Evolutionary conservation across 257 asterid species (phyloP).

Genomic region (Solanum acaule): DNA sequence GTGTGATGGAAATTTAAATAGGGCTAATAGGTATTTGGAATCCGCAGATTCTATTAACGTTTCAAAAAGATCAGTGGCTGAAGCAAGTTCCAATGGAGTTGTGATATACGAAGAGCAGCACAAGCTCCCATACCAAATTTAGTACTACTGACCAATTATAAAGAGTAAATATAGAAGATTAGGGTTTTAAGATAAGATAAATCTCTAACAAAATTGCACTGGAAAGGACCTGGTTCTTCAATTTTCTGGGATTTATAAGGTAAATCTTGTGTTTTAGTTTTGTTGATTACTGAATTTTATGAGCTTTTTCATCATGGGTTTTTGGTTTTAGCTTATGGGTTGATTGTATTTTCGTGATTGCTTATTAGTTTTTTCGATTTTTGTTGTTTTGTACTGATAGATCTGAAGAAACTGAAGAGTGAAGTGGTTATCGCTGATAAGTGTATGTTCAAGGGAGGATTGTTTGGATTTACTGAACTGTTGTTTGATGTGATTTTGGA

Average conservation of each 20-base stretch:
- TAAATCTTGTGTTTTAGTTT: background rate
- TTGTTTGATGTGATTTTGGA: conserved; percentile 55
- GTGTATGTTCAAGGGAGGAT: conserved; percentile 2
- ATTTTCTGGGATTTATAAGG: background rate
- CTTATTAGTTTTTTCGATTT: background rate
- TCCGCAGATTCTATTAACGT: background rate
- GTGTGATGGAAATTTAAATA: background rate
- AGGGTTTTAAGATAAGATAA: background rate
- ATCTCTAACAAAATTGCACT: background rate
- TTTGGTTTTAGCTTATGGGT: background rate
- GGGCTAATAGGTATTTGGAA: background rate
- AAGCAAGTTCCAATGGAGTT: background rate
- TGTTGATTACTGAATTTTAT: background rate
- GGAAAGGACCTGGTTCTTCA: background rate
- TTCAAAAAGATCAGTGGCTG: background rate
- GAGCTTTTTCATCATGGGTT: background rate
- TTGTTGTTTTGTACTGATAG: conserved; percentile 29
- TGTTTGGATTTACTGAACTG: conserved; percentile 6
- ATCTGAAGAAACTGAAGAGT: conserved; percentile 66
- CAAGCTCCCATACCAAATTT: background rate
- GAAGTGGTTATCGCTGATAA: conserved; percentile 19
- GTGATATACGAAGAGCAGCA: background rate
- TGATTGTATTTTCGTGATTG: background rate
- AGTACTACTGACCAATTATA: background rate
- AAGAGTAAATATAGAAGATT: background rate